These are phyloP conservation scores for Paracoccidioides lutzii DNA, from an alignment of 2,329 filamentous ascomycete species.

Conservation along the genomic window DNA sequence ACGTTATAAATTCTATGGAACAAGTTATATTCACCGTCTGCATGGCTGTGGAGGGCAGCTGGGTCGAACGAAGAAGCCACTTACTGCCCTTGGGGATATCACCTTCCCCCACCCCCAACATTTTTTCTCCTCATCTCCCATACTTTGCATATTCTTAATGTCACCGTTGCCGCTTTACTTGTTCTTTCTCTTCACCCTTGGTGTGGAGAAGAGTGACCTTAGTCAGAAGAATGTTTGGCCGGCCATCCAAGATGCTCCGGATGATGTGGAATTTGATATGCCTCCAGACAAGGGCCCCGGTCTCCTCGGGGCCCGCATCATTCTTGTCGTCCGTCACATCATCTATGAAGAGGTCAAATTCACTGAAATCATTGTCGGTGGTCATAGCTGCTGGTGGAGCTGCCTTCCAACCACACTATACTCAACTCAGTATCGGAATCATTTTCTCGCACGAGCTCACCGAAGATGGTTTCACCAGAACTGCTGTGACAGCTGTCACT, in stretches of 20 bases:
- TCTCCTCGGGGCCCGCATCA: not conserved
- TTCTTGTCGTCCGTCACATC: constrained; percentile 5
- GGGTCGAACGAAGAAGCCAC: too few relatives aligned
- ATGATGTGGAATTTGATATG: constrained; percentile 3
- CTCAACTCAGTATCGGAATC: constrained; percentile 1
- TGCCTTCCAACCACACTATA: not conserved
- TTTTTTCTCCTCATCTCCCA: too few relatives aligned
- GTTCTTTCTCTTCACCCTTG: not conserved
- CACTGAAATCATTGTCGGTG: constrained; percentile 1
- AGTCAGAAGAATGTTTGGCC: not conserved
- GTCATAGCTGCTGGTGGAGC: not conserved
- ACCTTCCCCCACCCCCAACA: too few relatives aligned
- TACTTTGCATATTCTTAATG: too few relatives aligned
- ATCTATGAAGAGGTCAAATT: constrained; percentile 4
- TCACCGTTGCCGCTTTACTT: too few relatives aligned
- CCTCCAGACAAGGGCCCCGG: not conserved
- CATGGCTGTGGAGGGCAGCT: too few relatives aligned
- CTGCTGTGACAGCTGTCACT: not conserved
- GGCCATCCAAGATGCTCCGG: not conserved
- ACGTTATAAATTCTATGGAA: too few relatives aligned
- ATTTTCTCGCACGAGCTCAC: not conserved
- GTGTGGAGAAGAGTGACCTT: not conserved
- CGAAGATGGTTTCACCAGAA: not conserved
- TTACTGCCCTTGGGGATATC: too few relatives aligned
- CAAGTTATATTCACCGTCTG: too few relatives aligned